phyloP scores from a whole-genome alignment of 2,329 filamentous ascomycete genomes.

The Colletotrichum sojae region DNA sequence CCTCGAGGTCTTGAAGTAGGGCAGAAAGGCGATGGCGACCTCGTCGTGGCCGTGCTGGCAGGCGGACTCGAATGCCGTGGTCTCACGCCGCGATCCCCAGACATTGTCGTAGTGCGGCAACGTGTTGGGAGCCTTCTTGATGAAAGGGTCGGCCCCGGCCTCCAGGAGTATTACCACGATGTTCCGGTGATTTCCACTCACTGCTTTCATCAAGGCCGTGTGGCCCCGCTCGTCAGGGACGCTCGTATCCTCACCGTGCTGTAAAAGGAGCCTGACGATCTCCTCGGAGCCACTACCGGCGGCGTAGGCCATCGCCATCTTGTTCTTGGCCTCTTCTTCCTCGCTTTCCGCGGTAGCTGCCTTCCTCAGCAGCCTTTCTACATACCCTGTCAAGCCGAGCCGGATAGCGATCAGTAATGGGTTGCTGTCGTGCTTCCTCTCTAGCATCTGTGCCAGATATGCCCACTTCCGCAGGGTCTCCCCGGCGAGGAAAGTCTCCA shows the following conservation, averaged over 20 bases:
- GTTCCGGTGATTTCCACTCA: constrained; percentile 47
- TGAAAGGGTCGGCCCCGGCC: constrained; percentile 53
- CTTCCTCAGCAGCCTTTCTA: too few relatives aligned
- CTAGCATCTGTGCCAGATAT: background rate
- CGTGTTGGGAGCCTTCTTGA: constrained; percentile 41
- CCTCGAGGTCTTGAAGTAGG: constrained; percentile 43
- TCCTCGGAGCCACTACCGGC: background rate
- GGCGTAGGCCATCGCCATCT: constrained; percentile 7
- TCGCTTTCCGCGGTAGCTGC: too few relatives aligned
- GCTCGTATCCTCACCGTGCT: constrained; percentile 5
- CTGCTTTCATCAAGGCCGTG: constrained; percentile 52
- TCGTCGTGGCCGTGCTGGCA: background rate
- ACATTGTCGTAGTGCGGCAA: background rate
- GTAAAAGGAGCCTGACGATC: constrained; percentile 8
- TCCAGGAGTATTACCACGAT: constrained; percentile 50
- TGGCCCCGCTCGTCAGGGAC: background rate
- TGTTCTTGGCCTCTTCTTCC: too few relatives aligned
- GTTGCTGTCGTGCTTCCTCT: background rate
- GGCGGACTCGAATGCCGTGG: background rate
- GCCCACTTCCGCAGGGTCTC: background rate
- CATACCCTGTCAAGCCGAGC: background rate
- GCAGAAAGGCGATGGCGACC: constrained; percentile 43
- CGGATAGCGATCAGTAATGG: constrained; percentile 6
- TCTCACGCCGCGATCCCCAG: background rate
- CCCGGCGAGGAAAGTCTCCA: background rate